Base-by-base conservation (phyloP, 2,329 filamentous ascomycete genomes). In the Scolecobasidium constrictum region DNA sequence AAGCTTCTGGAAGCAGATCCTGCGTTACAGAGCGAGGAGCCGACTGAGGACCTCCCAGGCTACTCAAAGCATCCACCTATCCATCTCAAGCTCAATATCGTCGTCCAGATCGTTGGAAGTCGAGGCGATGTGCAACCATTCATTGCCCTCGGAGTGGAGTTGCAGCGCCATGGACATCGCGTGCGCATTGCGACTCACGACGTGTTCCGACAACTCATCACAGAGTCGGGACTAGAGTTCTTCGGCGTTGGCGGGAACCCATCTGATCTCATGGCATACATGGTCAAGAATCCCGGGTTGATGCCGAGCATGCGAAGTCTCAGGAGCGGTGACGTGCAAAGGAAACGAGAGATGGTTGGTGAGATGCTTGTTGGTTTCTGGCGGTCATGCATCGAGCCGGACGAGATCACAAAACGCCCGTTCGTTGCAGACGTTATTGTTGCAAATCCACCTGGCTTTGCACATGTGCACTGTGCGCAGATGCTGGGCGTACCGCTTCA, bases 401-500 rank as follows among this genome's bases (percentile, higher is more conserved):
- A 46, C 31, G 15, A 17, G 20, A n/a, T 26, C 7, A n/a, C 22
- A 23, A 22, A 39, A 5, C 9, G 26, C n/a, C 84, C 84, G 1
- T 94, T 94, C 55, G 79, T 94, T 31, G 87, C 86, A 0, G 86
- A 86, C 59, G 80, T 75, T 39, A 86, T 86, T 49, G 84, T 86
- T 52, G 82, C 83, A 2, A 86, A 86, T 47, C 82, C 82, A 2
- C 82, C 83, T 0, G 83, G 79, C 52, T 86, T 86, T 60, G 82
- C 79, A 0, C 81, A 86, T 52, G 68, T 86, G 3, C 83, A 87
- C 53, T 73, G 81, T 46, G 83, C 83, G 1, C 81, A 86, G 59
- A 83, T 82, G 58, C 61, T 86, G 52, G 82, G 81, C 0, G 77
- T 86, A 39, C 83, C 83, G 0, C 55, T 86, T 5, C 83, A 86